These are phyloP conservation scores for Lepidium africanum DNA, from an alignment of 345 rosid genomes.

Conservation along the genomic window DNA sequence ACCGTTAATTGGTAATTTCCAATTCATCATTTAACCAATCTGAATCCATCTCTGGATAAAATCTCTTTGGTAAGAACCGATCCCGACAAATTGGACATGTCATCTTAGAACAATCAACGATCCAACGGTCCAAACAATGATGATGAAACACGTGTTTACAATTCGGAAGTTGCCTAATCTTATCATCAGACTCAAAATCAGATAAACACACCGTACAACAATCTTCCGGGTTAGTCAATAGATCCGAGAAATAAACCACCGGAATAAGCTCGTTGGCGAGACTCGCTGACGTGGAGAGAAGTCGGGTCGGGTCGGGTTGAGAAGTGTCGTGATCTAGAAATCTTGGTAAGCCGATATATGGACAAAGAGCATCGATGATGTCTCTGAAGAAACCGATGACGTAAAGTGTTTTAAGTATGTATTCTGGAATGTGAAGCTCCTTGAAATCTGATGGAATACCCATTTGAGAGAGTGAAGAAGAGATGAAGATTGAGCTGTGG, in stretches of 20 bases:
- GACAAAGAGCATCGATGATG: constrained; percentile 37
- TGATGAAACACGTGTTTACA: constrained; percentile 62
- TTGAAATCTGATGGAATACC: constrained; percentile 55
- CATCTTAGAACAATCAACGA: constrained; percentile 41
- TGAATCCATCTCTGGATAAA: constrained; percentile 35
- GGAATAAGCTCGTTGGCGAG: constrained; percentile 49
- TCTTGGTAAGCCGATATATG: constrained; percentile 44
- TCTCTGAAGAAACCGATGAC: constrained; percentile 47
- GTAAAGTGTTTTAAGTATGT: constrained; percentile 47
- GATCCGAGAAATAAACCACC: constrained; percentile 50
- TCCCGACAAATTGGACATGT: constrained; percentile 67
- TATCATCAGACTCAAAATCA: constrained; percentile 50
- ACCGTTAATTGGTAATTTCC: background rate
- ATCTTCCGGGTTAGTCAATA: constrained; percentile 44
- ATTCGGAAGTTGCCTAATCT: constrained; percentile 42
- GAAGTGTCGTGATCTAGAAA: constrained; percentile 47
- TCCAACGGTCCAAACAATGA: constrained; percentile 70
- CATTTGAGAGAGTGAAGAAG: constrained; percentile 31
- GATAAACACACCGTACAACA: constrained; percentile 70
- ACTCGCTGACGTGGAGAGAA: constrained; percentile 30
- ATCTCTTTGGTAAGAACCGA: constrained; percentile 37
- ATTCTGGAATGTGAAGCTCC: constrained; percentile 50
- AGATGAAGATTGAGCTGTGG: background rate
- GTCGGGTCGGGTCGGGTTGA: constrained; percentile 2
- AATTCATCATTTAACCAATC: background rate